Evolutionary conservation across 331 rosid species (phyloP).

Genomic region (Phaseolus coccineus): DNA sequence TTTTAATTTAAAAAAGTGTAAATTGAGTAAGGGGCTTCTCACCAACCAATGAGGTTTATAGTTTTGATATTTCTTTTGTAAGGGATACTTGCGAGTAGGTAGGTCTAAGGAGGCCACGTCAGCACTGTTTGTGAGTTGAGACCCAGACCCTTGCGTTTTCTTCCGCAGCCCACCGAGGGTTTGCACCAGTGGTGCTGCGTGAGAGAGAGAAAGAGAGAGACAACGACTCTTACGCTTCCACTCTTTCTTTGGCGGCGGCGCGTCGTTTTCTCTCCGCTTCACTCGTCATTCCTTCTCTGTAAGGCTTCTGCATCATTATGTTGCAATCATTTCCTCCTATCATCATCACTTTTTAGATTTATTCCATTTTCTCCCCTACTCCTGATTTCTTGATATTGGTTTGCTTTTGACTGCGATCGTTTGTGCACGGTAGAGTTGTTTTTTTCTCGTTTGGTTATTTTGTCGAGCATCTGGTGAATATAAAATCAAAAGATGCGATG

Average conservation of each 20-base stretch:
- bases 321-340: not conserved
- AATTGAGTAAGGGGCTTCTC: not conserved
- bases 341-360: not conserved
- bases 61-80: not conserved
- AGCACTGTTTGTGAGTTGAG: not conserved
- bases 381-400: not conserved
- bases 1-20: too few relatives aligned
- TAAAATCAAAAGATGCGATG: slow-evolving; percentile 1
- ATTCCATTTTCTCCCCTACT: not conserved
- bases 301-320: slow-evolving; percentile 27
- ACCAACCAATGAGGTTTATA: not conserved
- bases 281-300: slow-evolving; percentile 12
- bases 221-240: slow-evolving; percentile 30
- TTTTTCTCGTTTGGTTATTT: slow-evolving; percentile 27
- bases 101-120: slow-evolving; percentile 34
- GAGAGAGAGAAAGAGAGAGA: slow-evolving; percentile 2
- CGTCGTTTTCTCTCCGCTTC: slow-evolving; percentile 32
- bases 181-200: not conserved
- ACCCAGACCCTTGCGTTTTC: slow-evolving; percentile 26
- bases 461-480: slow-evolving; percentile 37
- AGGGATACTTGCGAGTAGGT: not conserved
- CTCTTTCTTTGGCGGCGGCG: slow-evolving; percentile 41
- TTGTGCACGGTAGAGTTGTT: not conserved
- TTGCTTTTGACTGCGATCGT: slow-evolving; percentile 12
- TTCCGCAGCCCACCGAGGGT: slow-evolving; percentile 5